These are phyloP conservation scores for Microthlaspi erraticum DNA, from an alignment of 345 rosid genomes.

Conservation along the genomic window DNA sequence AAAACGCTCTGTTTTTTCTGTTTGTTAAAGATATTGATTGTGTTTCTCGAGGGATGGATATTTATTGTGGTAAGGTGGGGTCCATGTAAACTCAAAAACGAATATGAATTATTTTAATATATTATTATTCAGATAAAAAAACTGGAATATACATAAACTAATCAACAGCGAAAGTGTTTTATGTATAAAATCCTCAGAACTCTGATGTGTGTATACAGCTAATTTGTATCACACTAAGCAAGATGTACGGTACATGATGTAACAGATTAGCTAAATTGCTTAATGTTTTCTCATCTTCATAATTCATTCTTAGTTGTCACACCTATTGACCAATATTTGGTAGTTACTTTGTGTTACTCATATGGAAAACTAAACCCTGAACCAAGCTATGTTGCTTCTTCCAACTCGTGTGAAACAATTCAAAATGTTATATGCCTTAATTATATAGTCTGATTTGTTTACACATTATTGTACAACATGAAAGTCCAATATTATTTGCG, in stretches of 20 bases:
- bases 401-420: slow-evolving; percentile 16
- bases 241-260: background rate
- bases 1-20: background rate
- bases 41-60: slow-evolving; percentile 27
- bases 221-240: background rate
- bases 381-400: slow-evolving; percentile 12
- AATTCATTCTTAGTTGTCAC: no score
- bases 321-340: background rate
- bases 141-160: no score
- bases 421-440: background rate
- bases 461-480: slow-evolving; percentile 11
- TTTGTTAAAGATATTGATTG: background rate
- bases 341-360: background rate
- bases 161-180: no score
- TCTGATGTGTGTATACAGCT: background rate
- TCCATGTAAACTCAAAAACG: background rate
- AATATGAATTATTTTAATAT: background rate
- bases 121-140: background rate
- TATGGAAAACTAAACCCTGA: slow-evolving; percentile 14
- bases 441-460: background rate
- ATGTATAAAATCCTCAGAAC: no score
- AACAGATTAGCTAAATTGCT: background rate
- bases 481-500: background rate
- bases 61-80: slow-evolving; percentile 23
- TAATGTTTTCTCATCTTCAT: background rate